Evolutionary conservation across 768 basidiomycete genomes (phyloP), one percentile per base, ranked within the genome.

Genomic region (Amanita brunnescens): DNA sequence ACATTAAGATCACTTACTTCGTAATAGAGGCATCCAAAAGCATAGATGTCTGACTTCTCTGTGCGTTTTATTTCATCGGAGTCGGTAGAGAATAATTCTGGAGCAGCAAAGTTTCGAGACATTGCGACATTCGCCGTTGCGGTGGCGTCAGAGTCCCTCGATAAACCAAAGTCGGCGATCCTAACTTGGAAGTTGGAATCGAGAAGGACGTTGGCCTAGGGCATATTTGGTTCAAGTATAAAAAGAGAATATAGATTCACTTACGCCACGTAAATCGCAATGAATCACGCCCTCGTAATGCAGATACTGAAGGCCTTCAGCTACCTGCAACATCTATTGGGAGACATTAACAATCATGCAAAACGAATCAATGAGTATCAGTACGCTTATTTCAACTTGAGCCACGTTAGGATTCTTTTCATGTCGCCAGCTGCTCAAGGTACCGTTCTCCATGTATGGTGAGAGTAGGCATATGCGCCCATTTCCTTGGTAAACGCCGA

Each of bases 261-360:
- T 35, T 3, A 48, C 47, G 3, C 47, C 35, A 13, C 34, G 47
- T 23, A 48, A 23, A 23, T 49, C 48, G 9, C 48, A 20, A 49
- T 49, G 48, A 7, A 49, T 21, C 6, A 49, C 26, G 24, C 48
- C 48, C n/a, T 49, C 48, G 6, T 14, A n/a, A 23, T 49, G 38
- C 7, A 49, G 24, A 8, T 49, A 49, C 24, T 16, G 47, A 9
- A 48, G 1, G 2, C 47, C 35, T 23, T 37, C 3, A 3, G 47
- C 47, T 14, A 39, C 37, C 16, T 40, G 35, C 24, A 40, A 8
- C 5, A 49, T 41, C 48, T 49, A 32, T 3, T 7, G 12, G 3
- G n/a, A 35, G 26, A 18, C 29, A 10, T 14, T 23, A 14, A 30
- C 9, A 5, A 10, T 12, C 1, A 38, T 7, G 9, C 7, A 23